Conservation (phyloP, 163 green algal genomes). For the Scenedesmus sp. region DNA sequence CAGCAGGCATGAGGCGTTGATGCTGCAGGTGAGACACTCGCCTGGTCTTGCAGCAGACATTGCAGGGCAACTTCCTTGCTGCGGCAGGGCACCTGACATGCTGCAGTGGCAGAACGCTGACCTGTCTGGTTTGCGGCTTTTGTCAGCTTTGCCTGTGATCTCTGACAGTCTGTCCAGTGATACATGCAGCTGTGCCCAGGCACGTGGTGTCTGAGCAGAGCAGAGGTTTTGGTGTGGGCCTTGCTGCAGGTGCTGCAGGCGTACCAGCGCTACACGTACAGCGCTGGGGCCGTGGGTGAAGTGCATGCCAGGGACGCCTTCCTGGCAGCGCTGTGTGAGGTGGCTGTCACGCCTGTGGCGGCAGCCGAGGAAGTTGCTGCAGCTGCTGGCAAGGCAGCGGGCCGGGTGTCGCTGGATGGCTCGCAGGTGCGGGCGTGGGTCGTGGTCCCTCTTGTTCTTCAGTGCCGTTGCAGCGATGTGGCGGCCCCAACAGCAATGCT, state of each 20-base stretch:
- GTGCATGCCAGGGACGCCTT: conserved; percentile 83
- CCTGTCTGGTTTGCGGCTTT: too few species aligned
- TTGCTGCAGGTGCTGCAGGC: conserved; percentile 64
- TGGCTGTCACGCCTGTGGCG: conserved; percentile 71
- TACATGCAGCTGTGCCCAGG: too few species aligned
- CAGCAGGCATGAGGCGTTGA: conserved; percentile 48
- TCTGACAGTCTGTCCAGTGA: too few species aligned
- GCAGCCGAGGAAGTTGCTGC: neutral
- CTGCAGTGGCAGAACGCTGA: too few species aligned
- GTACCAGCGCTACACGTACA: conserved; percentile 70
- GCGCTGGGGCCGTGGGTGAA: conserved; percentile 70
- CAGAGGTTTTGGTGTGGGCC: neutral
- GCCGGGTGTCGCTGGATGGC: neutral
- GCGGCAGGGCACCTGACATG: too few species aligned
- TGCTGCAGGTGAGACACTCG: conserved; percentile 27
- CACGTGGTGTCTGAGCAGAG: too few species aligned
- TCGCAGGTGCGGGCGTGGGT: neutral
- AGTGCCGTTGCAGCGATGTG: neutral
- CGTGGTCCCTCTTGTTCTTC: neutral
- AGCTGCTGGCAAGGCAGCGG: neutral
- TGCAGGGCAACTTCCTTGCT: too few species aligned
- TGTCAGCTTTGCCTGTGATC: too few species aligned
- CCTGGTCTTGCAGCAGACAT: too few species aligned
- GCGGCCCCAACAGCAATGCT: too few species aligned
- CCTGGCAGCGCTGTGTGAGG: conserved; percentile 82